Conservation (phyloP, 352 stramenopile genomes). For the Peronospora destructor region DNA sequence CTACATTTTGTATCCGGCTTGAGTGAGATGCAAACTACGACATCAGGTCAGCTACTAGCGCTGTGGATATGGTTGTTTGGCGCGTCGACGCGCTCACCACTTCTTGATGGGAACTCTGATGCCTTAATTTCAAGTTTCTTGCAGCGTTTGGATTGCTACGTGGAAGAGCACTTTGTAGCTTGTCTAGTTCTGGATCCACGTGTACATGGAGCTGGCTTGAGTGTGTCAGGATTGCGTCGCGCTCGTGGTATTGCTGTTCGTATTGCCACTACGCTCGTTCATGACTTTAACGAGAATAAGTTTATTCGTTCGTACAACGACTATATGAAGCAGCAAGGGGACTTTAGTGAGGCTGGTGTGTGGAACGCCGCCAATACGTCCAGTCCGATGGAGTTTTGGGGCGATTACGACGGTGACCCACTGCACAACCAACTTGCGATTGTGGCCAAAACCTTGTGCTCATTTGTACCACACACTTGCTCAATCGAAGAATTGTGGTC, state of each 20-base stretch:
- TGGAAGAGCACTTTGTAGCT: conserved; percentile 30
- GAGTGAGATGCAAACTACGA: conserved; percentile 26
- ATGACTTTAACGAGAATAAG: conserved; percentile 27
- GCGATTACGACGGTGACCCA: conserved; percentile 32
- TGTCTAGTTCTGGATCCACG: conserved; percentile 34
- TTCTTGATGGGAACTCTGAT: conserved; percentile 20
- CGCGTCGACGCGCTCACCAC: conserved; percentile 19
- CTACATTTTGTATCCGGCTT: conserved; percentile 25
- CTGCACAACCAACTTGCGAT: conserved; percentile 28
- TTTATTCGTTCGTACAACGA: conserved; percentile 42
- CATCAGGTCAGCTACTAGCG: conserved; percentile 27
- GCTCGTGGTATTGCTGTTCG: conserved; percentile 26
- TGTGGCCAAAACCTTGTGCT: conserved; percentile 27
- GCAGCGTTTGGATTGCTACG: conserved; percentile 27
- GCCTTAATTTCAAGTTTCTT: conserved; percentile 21
- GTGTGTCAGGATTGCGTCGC: conserved; percentile 29
- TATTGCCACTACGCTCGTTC: conserved; percentile 19
- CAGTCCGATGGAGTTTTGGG: conserved; percentile 33
- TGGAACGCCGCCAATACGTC: conserved; percentile 33
- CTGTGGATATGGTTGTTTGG: conserved; percentile 36
- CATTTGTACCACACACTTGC: conserved; percentile 26
- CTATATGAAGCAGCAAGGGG: conserved; percentile 34
- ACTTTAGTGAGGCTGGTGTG: conserved; percentile 30
- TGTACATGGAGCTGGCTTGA: conserved; percentile 33
- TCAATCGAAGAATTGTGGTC: conserved; percentile 29